Evolutionary conservation across 805 yeast genomes (phyloP), one percentile per base, ranked within the genome.

Genomic region (Lachancea quebecensis): DNA sequence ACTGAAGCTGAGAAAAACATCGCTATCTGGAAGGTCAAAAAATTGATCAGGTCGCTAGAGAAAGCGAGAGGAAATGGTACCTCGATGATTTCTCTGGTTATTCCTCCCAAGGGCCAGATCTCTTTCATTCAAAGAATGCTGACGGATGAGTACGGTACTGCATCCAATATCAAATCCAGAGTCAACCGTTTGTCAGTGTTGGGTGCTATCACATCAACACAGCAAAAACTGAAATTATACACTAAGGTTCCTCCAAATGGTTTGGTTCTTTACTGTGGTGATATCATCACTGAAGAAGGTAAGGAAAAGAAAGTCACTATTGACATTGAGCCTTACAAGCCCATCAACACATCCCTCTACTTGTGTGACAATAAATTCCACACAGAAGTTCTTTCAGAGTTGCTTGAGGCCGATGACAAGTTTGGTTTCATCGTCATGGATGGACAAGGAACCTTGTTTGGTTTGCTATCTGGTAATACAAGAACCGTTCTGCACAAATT

Each of bases 341-440:
- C 99, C 48, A 93, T 93, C 70, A 93, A 93, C 73, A 93, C 99
- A n/a, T 85, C 97, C 15, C 68, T 85, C 54, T 93, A 93, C 65
- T 69, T 90, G 57, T 93, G 99, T 79, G 99, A 93, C 74, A 91
- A 90, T 73, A 91, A 91, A 67, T 93, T 93, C 75, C 99, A 93
- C 67, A 95, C 96, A 28, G 99, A 93, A 71, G 97, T 96, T 6
- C 77, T 93, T 45, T 78, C 95, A 38, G 99, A 93, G 71, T 77
- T 93, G 61, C 75, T 93, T 53, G 97, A 93, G 72, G 81, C 88
- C 53, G 99, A 93, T 69, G 96, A 95, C 66, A 81, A 85, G 68
- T 93, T 91, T 58, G 99, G 99, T 41, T 93, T 93, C 71, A 95
- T 93, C 57, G 84, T 93, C 59, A 93, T 93, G 99, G 99, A 93